Conservation (phyloP, 108 stramenopile species). For the Chaetoceros muelleri region DNA sequence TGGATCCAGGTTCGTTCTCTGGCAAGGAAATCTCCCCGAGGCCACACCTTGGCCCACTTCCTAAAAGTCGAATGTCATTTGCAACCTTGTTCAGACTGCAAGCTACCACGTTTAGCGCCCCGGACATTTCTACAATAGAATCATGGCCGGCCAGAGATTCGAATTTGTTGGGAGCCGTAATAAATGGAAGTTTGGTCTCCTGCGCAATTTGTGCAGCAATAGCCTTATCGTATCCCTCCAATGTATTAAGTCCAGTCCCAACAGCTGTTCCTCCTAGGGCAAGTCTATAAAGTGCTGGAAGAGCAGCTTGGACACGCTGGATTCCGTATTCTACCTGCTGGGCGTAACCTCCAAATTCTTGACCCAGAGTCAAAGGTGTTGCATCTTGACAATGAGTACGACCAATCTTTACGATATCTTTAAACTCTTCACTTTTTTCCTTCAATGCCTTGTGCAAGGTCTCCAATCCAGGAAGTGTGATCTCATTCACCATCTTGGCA, state of each 20-base stretch:
- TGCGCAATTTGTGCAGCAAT: conserved; percentile 88
- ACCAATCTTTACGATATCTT: conserved; percentile 92
- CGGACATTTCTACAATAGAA: conserved; percentile 87
- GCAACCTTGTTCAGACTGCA: conserved; percentile 93
- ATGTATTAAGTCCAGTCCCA: conserved; percentile 91
- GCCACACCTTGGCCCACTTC: conserved; percentile 93
- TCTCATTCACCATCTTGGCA: conserved; percentile 54
- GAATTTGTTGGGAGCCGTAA: conserved; percentile 95
- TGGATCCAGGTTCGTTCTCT: conserved; percentile 95
- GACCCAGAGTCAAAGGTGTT: conserved; percentile 95
- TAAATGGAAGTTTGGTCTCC: conserved; percentile 83
- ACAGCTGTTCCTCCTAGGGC: conserved; percentile 98
- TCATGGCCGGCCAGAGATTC: conserved; percentile 97
- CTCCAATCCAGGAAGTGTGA: conserved; percentile 73
- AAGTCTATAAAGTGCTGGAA: conserved; percentile 75
- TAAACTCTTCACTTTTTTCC: conserved; percentile 64
- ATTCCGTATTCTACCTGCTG: conserved; percentile 89
- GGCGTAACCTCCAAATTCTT: conserved; percentile 95
- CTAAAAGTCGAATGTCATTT: conserved; percentile 92
- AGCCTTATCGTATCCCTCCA: conserved; percentile 79
- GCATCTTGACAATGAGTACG: conserved; percentile 98
- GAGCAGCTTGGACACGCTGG: conserved; percentile 45
- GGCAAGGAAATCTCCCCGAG: conserved; percentile 91
- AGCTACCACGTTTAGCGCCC: conserved; percentile 85
- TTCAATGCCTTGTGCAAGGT: conserved; percentile 53